A percentile compares a stretch with the other conserved stretches of the same genome.
These are phyloP conservation scores for Curvularia hawaiiensis DNA, from an alignment of 2,329 filamentous ascomycete genomes.

Conservation along the genomic window DNA sequence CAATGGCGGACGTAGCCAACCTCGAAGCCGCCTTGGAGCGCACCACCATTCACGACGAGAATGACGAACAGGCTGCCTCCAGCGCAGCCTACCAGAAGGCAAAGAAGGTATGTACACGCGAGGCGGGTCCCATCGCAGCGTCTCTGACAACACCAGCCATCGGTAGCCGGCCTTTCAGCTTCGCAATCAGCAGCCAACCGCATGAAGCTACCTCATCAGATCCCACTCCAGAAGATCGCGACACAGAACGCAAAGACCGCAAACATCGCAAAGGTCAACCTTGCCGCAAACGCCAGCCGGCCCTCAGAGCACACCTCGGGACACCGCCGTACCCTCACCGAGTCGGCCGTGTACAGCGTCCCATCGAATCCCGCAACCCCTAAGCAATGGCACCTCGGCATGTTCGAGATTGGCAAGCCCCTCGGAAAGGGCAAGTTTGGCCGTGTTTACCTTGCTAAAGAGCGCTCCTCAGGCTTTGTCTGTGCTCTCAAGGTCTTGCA, in stretches of 20 bases:
- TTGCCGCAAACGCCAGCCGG: constrained; percentile 62
- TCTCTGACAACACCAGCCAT: constrained; percentile 44
- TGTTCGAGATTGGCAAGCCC: constrained; percentile 91
- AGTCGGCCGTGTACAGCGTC: constrained; percentile 54
- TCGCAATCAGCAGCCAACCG: constrained; percentile 58
- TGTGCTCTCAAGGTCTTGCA: constrained; percentile 87
- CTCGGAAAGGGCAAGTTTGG: constrained; percentile 89
- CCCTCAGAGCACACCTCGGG: constrained; percentile 42
- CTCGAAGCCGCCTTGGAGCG: constrained; percentile 89
- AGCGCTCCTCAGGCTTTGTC: constrained; percentile 78
- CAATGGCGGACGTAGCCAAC: constrained; percentile 64
- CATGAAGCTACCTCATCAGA: constrained; percentile 76
- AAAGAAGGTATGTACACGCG: constrained; percentile 73
- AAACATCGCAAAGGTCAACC: constrained; percentile 65
- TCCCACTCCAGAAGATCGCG: constrained; percentile 80
- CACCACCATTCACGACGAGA: constrained; percentile 88
- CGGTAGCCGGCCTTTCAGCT: constrained; percentile 55
- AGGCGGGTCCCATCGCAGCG: constrained; percentile 1
- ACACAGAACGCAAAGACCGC: constrained; percentile 67
- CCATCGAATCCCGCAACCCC: constrained; percentile 36
- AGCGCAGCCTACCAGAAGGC: constrained; percentile 69
- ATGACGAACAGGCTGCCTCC: constrained; percentile 63
- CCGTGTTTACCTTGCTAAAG: constrained; percentile 82
- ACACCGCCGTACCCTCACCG: constrained; percentile 51
- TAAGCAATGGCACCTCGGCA: constrained; percentile 79